These are phyloP conservation scores for Russula sp. DNA, from an alignment of 768 basidiomycete genomes.

Conservation along the genomic window DNA sequence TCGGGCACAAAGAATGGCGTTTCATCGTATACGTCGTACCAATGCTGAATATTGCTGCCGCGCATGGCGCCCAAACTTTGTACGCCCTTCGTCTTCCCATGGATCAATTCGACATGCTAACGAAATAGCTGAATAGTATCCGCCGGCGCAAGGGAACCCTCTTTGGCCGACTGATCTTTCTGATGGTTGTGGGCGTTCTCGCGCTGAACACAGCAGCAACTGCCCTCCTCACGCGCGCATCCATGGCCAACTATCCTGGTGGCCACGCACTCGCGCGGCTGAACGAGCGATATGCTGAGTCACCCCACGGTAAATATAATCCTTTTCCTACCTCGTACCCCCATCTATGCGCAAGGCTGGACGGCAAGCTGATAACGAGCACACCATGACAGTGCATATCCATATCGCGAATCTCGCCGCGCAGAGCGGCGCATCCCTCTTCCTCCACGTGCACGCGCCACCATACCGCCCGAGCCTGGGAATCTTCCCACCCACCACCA, in stretches of 20 bases:
- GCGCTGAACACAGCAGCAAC: slow-evolving; percentile 48
- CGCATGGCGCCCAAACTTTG: slow-evolving; percentile 57
- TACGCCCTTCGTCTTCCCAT: slow-evolving; percentile 33
- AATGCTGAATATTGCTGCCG: slow-evolving; percentile 70
- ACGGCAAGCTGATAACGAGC: slow-evolving; percentile 11
- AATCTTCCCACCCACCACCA: slow-evolving; percentile 16
- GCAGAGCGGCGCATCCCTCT: slow-evolving; percentile 86
- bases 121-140: slow-evolving; percentile 29
- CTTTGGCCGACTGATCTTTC: slow-evolving; percentile 39
- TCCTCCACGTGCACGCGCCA: slow-evolving; percentile 60
- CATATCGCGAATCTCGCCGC: slow-evolving; percentile 82
- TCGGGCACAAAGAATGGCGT: slow-evolving; percentile 97
- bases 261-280: slow-evolving; percentile 61
- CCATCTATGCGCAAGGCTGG: not conserved
- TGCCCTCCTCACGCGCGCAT: slow-evolving; percentile 45
- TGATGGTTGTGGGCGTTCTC: slow-evolving; percentile 43
- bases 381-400: slow-evolving; percentile 41
- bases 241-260: slow-evolving; percentile 83
- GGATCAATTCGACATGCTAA: not conserved
- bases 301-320: slow-evolving; percentile 27
- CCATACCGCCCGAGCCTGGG: slow-evolving; percentile 36
- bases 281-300: slow-evolving; percentile 42
- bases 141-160: slow-evolving; percentile 42
- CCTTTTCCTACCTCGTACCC: not conserved
- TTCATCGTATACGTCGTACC: slow-evolving; percentile 89